Evolutionary conservation across 257 asterid species (phyloP).

Genomic region (Solanum pennellii): DNA sequence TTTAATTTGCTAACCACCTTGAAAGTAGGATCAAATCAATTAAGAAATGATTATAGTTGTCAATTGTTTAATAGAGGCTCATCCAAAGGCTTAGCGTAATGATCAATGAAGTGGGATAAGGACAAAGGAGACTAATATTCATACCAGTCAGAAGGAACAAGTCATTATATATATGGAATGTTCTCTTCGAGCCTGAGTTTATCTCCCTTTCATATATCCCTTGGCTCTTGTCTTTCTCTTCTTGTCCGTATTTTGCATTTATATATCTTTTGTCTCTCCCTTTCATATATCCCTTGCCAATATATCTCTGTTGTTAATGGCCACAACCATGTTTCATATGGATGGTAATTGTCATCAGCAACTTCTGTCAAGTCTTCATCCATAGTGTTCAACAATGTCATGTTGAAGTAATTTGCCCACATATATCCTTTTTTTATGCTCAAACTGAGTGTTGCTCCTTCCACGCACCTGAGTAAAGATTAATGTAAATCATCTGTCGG

Average conservation of each 20-base stretch:
- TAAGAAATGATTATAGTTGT: no score
- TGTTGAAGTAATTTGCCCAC: constrained; percentile 76
- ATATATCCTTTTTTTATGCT: constrained; percentile 56
- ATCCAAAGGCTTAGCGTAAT: no score
- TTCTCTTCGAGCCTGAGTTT: not conserved
- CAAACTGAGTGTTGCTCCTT: constrained; percentile 69
- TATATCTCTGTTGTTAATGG: constrained; percentile 86
- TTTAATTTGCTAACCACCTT: no score
- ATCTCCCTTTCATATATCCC: constrained; percentile 86
- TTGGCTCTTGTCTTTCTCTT: constrained; percentile 2
- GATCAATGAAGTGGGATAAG: no score
- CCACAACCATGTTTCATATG: constrained; percentile 83
- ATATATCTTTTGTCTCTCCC: not conserved
- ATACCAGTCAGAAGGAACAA: no score
- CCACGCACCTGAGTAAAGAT: constrained; percentile 33
- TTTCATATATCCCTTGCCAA: constrained; percentile 7
- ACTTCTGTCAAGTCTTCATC: constrained; percentile 98
- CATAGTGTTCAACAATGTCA: constrained; percentile 59
- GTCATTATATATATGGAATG: no score
- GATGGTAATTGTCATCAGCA: constrained; percentile 78
- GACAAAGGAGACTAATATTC: no score
- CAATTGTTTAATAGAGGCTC: no score
- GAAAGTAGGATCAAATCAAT: no score
- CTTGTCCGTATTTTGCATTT: no score
- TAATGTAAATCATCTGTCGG: constrained; percentile 17